Evolutionary conservation across 2,329 filamentous ascomycete genomes (phyloP).

Genomic region (Penicillium frequentans): DNA sequence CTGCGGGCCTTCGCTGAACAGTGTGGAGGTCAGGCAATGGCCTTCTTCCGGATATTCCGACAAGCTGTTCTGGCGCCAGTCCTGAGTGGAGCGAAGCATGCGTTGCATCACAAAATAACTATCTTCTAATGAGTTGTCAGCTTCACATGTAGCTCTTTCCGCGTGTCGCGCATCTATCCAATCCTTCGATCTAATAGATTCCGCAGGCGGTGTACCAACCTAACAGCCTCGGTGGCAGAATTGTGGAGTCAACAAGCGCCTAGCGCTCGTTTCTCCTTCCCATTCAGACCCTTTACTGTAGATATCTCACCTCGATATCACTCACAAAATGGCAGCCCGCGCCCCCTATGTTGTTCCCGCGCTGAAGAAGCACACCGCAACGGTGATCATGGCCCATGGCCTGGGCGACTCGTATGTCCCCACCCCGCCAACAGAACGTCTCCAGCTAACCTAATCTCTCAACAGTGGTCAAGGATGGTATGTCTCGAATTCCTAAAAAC

Average conservation of each 20-base stretch:
- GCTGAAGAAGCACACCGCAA: conserved; percentile 81
- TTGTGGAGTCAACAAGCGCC: not conserved
- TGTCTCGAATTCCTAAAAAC: not conserved
- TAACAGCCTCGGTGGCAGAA: conserved; percentile 3
- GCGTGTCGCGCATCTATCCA: not conserved
- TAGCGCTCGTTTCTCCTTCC: not conserved
- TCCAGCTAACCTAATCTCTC: conserved; percentile 5
- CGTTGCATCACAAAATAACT: too few relatives aligned
- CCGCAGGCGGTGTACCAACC: not conserved
- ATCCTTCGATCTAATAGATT: not conserved
- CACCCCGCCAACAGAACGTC: not conserved
- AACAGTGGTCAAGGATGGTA: conserved; percentile 52
- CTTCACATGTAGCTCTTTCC: too few relatives aligned
- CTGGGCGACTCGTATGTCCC: conserved; percentile 75
- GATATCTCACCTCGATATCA: not conserved
- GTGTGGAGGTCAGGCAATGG: too few relatives aligned
- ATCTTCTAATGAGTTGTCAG: too few relatives aligned
- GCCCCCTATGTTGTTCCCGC: conserved; percentile 74
- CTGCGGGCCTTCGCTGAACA: too few relatives aligned
- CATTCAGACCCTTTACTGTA: not conserved
- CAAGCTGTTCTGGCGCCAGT: too few relatives aligned
- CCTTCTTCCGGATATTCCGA: too few relatives aligned
- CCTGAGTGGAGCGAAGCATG: too few relatives aligned
- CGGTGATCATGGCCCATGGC: conserved; percentile 91
- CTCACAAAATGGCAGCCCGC: conserved; percentile 42